These are phyloP conservation scores for Madurella mycetomatis DNA, from an alignment of 2,329 filamentous ascomycete genomes.

Conservation along the genomic window DNA sequence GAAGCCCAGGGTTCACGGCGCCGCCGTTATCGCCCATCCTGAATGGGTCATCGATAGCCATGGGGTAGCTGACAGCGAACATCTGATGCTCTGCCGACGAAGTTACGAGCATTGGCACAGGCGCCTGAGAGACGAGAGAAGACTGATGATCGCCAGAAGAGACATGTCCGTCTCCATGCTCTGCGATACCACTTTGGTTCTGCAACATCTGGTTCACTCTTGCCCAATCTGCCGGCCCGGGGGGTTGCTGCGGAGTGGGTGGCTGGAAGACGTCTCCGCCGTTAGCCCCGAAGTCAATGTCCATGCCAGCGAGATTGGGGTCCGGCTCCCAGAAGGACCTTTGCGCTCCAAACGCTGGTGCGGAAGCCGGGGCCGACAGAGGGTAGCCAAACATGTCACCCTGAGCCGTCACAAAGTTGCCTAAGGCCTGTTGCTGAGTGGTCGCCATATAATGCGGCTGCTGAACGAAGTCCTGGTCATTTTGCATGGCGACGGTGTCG, in stretches of 20 bases:
- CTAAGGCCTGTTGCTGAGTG: constrained; percentile 47
- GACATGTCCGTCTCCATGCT: constrained; percentile 26
- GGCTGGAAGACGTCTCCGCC: constrained; percentile 42
- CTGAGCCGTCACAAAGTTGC: constrained; percentile 42
- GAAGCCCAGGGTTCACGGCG: constrained; percentile 54
- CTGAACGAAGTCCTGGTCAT: constrained; percentile 52
- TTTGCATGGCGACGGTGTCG: constrained; percentile 48
- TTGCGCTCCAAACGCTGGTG: constrained; percentile 40
- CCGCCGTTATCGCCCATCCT: constrained; percentile 41
- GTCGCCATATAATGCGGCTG: constrained; percentile 48
- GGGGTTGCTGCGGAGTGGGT: constrained; percentile 40
- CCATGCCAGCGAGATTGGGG: constrained; percentile 51
- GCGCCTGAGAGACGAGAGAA: constrained; percentile 48
- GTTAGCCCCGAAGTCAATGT: constrained; percentile 52
- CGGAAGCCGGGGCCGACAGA: constrained; percentile 52
- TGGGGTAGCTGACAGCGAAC: constrained; percentile 40
- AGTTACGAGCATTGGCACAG: constrained; percentile 38
- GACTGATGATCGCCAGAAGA: constrained; percentile 40
- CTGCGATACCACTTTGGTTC: constrained; percentile 36
- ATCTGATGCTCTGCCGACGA: constrained; percentile 35
- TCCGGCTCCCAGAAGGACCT: constrained; percentile 55
- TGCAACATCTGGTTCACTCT: constrained; percentile 53
- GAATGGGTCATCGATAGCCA: constrained; percentile 49
- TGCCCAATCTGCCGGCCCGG: constrained; percentile 55
- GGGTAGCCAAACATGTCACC: constrained; percentile 58